Evolutionary conservation across 2,329 filamentous ascomycete species (phyloP).

Genomic region (Talaromyces rugulosus): DNA sequence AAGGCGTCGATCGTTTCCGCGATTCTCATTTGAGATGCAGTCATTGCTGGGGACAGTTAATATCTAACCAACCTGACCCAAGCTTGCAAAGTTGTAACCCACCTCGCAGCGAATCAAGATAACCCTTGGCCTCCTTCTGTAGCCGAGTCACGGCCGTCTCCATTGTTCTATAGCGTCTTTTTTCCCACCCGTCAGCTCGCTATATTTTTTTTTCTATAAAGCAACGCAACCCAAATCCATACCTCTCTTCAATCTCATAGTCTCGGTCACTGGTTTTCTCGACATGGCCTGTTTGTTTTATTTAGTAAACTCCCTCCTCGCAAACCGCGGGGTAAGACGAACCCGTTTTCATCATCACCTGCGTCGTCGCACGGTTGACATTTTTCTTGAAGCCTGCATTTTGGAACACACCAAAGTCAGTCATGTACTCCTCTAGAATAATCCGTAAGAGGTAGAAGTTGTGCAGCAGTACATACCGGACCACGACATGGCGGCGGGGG

Average conservation of each 20-base stretch:
- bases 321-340: slow-evolving; percentile 22
- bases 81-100: background rate
- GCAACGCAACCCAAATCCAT: slow-evolving; percentile 11
- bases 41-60: slow-evolving; percentile 67
- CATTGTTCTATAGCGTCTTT: slow-evolving; percentile 93
- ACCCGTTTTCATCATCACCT: slow-evolving; percentile 99
- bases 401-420: background rate
- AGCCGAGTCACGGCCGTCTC: slow-evolving; percentile 86
- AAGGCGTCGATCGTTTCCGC: slow-evolving; percentile 99
- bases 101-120: slow-evolving; percentile 92
- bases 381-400: slow-evolving; percentile 80
- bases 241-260: slow-evolving; percentile 96
- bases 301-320: background rate
- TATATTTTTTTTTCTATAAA: background rate
- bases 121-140: slow-evolving; percentile 97
- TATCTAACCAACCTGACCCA: background rate
- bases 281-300: slow-evolving; percentile 64
- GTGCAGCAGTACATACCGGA: slow-evolving; percentile 49
- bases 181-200: slow-evolving; percentile 33
- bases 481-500: slow-evolving; percentile 59
- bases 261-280: slow-evolving; percentile 98
- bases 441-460: background rate
- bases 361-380: slow-evolving; percentile 97
- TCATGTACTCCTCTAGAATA: background rate
- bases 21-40: slow-evolving; percentile 97